These are phyloP conservation scores for Saussurea involucrata DNA, from an alignment of 129 eudicot genomes.

Conservation along the genomic window DNA sequence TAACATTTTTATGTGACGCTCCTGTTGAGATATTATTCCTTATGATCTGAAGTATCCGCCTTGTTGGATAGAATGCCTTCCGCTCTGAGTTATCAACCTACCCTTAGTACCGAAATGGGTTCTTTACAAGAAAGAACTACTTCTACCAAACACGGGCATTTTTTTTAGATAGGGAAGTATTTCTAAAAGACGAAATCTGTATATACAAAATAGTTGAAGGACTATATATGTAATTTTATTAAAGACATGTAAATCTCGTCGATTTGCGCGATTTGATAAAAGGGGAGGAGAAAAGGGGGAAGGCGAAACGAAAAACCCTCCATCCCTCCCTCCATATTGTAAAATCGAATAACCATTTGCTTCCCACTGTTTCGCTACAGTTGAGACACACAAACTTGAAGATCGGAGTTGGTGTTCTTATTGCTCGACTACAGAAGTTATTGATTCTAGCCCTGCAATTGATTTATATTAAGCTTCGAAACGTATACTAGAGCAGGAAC, in stretches of 20 bases:
- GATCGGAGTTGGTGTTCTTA: conserved; percentile 11
- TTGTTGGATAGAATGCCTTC: too few relatives aligned
- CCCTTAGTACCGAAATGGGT: too few relatives aligned
- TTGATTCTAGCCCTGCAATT: background rate
- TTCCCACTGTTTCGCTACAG: background rate
- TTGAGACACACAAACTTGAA: background rate
- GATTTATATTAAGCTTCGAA: conserved; percentile 1
- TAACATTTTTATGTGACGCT: too few relatives aligned
- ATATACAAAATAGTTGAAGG: background rate
- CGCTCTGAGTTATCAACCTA: too few relatives aligned
- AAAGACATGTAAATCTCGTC: conserved; percentile 1
- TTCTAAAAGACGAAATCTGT: too few relatives aligned
- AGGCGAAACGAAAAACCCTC: conserved; percentile 8
- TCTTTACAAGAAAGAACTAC: too few relatives aligned
- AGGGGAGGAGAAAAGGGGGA: conserved; percentile 1
- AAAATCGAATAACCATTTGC: conserved; percentile 7
- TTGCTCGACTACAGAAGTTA: background rate
- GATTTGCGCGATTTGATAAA: conserved; percentile 13
- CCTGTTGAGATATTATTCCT: too few relatives aligned
- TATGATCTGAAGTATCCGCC: too few relatives aligned
- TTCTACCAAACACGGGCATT: too few relatives aligned
- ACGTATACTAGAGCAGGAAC: background rate
- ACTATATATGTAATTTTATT: background rate
- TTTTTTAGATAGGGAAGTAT: too few relatives aligned
- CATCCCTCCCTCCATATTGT: conserved; percentile 15